A percentile compares a stretch with the other conserved stretches of the same genome.
Evolutionary conservation across 768 basidiomycete genomes (phyloP).

Genomic region (Rhodotorula graminis): DNA sequence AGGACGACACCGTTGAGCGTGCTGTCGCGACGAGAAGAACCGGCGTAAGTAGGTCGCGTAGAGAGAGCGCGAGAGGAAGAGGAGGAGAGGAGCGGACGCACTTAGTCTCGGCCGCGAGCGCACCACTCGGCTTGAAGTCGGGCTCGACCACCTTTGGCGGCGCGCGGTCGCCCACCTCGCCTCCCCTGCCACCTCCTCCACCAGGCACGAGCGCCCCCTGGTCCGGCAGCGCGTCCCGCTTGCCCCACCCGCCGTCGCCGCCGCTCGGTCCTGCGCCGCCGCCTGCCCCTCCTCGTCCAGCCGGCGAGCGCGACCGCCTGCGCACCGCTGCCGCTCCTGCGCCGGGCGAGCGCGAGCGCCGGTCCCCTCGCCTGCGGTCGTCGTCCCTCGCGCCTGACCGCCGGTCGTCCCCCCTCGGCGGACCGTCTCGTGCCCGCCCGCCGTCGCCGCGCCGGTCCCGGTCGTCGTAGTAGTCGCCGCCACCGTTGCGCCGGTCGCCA

Average conservation of each 20-base stretch:
- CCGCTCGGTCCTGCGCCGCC: not conserved
- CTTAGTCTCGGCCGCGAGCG: constrained; percentile 93
- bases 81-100: not conserved
- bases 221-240: constrained; percentile 3
- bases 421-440: too few species aligned
- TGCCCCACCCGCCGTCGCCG: constrained; percentile 18
- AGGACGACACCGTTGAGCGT: constrained; percentile 56
- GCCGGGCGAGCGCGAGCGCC: not conserved
- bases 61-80: not conserved
- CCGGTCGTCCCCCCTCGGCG: not conserved
- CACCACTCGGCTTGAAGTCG: constrained; percentile 79
- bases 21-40: constrained; percentile 1
- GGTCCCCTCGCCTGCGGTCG: constrained; percentile 7
- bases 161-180: constrained; percentile 46
- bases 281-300: not conserved
- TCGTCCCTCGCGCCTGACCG: not conserved
- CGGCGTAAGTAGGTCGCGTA: too few species aligned
- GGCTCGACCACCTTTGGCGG: constrained; percentile 65
- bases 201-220: constrained; percentile 15
- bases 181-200: not conserved
- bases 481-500: not conserved
- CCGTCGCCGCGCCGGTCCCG: not conserved
- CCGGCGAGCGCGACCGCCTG: constrained; percentile 9
- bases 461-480: not conserved
- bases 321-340: constrained; percentile 25